phyloP scores from a whole-genome alignment of 1,139 yeast genomes.

The Kodamaea sp. region DNA sequence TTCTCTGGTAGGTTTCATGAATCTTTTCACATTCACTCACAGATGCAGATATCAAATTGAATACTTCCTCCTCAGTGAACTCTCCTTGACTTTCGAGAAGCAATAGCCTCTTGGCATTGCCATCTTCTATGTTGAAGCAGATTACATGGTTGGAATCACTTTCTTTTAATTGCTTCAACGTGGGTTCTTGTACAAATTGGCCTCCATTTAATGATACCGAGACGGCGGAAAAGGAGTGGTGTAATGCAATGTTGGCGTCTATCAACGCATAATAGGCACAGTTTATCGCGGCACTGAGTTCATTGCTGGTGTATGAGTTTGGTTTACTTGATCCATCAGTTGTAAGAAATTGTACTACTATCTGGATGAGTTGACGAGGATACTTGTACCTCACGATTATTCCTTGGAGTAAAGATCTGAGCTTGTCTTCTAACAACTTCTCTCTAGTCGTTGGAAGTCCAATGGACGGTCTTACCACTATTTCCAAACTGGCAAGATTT shows the following conservation, averaged over 20 bases:
- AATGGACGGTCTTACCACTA: conserved; percentile 74
- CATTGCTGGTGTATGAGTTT: conserved; percentile 43
- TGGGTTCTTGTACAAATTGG: conserved; percentile 46
- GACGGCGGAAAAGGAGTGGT: conserved; percentile 60
- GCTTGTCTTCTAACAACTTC: conserved; percentile 68
- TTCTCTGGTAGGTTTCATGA: conserved; percentile 49
- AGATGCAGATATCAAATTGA: conserved; percentile 48
- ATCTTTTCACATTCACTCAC: conserved; percentile 45
- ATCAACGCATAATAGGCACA: conserved; percentile 70
- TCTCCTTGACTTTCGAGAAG: conserved; percentile 72
- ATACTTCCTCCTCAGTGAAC: conserved; percentile 59
- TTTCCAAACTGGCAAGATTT: conserved; percentile 72
- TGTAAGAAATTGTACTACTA: conserved; percentile 80
- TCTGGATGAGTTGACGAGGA: conserved; percentile 83
- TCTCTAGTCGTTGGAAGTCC: conserved; percentile 83
- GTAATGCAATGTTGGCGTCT: conserved; percentile 76
- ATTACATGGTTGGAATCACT: conserved; percentile 66
- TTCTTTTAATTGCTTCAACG: conserved; percentile 34
- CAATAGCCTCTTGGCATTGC: conserved; percentile 54
- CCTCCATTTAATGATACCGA: conserved; percentile 40
- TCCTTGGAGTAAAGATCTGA: conserved; percentile 62
- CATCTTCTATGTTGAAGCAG: conserved; percentile 59
- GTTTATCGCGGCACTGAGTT: conserved; percentile 72
- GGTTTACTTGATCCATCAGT: conserved; percentile 47
- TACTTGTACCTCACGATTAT: conserved; percentile 65